Base-by-base conservation (phyloP, 108 stramenopile genomes). In the Cyclotella baltica region DNA sequence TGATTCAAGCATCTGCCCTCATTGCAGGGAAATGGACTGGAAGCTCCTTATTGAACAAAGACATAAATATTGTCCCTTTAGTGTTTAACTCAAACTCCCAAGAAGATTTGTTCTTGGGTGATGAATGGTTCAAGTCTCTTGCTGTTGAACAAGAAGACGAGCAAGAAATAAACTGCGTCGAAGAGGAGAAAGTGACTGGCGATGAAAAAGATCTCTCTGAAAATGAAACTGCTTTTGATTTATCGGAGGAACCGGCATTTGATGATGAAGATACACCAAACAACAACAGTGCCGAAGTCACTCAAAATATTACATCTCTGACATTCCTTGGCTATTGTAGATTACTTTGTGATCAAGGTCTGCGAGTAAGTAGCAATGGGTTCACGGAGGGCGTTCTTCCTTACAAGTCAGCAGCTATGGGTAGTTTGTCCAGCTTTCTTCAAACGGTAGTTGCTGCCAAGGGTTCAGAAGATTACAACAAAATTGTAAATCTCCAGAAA, bases 251-350 rank as follows among this genome's bases (percentile, higher is more conserved):
- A 36, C 66, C 46, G 30, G 73, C 57, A 19, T 69, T 67, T 23
- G 51, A 43, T 47, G 62, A 68, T 1, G 80, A 85, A n/a, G 80
- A 52, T 13, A 46, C 70, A 25, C n/a, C 35, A 28, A 75, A 35
- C 23, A 46, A 8, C 0, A 53, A 18, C 11, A 73, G 63, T 13
- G 27, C 52, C 37, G 35, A 33, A 9, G 40, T 48, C 48, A 62
- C 27, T 33, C 28, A 16, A 15, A 51, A 52, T 30, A 27, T 67
- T 34, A 58, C 29, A 30, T 43, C 83, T 57, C 67, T 87, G 2
- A 76, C 83, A 18, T 78, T 83, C 40, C 25, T 68, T 34, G 92
- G 92, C 46, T 65, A 91, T 23, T 91, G 90, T 55, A 77, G 88
- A 47, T 25, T 87, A 23, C 80, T 93, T 27, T 73, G 89, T 62